Evolutionary conservation across 495 filamentous ascomycete species (phyloP).

Genomic region (Clohesyomyces aquaticus): DNA sequence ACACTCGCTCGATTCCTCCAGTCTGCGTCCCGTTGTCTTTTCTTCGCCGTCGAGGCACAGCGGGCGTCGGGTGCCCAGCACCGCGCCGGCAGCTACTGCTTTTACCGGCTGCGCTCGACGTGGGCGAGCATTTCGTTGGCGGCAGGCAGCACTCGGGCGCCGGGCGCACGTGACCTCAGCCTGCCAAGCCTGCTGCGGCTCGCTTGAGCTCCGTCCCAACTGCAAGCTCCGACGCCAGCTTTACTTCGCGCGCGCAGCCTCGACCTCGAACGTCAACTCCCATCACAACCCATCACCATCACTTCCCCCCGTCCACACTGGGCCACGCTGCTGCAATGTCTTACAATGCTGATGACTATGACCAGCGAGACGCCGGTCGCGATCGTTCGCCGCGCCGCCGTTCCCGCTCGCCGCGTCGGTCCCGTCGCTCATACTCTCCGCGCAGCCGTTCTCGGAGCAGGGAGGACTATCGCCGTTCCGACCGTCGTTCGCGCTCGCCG

Average conservation of each 20-base stretch:
- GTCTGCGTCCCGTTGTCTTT: not conserved
- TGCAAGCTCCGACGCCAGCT: not conserved
- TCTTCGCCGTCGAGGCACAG: not conserved
- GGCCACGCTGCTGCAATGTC: conserved; percentile 24
- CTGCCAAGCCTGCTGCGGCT: conserved; percentile 17
- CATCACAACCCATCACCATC: conserved; percentile 5
- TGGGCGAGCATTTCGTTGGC: not conserved
- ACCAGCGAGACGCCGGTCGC: conserved; percentile 76
- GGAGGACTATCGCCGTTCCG: conserved; percentile 82
- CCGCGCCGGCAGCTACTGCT: not conserved
- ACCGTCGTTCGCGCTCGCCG: conserved; percentile 80
- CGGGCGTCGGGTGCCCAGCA: not conserved
- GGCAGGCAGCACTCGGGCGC: conserved; percentile 12
- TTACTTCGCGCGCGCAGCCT: conserved; percentile 5
- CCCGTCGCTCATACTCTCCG: conserved; percentile 87
- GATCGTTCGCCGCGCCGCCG: conserved; percentile 91
- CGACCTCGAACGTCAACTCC: not conserved
- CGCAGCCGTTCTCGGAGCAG: conserved; percentile 91
- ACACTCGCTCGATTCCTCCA: not conserved
- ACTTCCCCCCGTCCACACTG: not conserved
- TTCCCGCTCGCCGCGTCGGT: conserved; percentile 73
- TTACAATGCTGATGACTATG: conserved; percentile 36
- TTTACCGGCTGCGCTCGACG: not conserved
- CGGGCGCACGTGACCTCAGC: conserved; percentile 13
- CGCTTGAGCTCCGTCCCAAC: not conserved